Evolutionary conservation across 495 filamentous ascomycete species (phyloP).

Genomic region (Lasiosphaeriaceae sp.): DNA sequence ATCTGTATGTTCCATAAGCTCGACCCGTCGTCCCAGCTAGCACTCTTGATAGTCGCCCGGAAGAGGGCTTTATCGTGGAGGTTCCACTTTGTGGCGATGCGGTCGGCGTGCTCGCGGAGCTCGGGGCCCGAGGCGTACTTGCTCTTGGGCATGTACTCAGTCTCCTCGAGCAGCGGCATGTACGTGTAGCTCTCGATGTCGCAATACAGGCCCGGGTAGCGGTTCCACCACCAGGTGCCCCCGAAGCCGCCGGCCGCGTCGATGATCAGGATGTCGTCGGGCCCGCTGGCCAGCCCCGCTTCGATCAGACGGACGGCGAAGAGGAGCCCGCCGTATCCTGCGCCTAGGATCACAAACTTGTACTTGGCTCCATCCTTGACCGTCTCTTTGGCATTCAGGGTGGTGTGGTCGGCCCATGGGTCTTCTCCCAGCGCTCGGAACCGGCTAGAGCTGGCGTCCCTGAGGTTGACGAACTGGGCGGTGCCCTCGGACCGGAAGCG

Average conservation of each 20-base stretch:
- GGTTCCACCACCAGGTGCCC: slow-evolving; percentile 57
- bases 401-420: slow-evolving; percentile 42
- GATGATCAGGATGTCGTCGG: slow-evolving; percentile 46
- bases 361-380: slow-evolving; percentile 26
- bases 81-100: slow-evolving; percentile 38
- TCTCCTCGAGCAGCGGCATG: slow-evolving; percentile 59
- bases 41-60: slow-evolving; percentile 30
- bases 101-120: slow-evolving; percentile 42
- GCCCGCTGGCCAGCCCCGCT: slow-evolving; percentile 33
- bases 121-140: slow-evolving; percentile 44
- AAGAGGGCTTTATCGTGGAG: slow-evolving; percentile 48
- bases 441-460: slow-evolving; percentile 22
- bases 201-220: slow-evolving; percentile 49
- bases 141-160: slow-evolving; percentile 49
- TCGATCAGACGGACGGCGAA: slow-evolving; percentile 49
- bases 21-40: slow-evolving; percentile 41
- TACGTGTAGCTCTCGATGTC: slow-evolving; percentile 51
- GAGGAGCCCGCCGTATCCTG: slow-evolving; percentile 48
- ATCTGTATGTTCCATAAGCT: slow-evolving; percentile 42
- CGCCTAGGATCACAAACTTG: slow-evolving; percentile 50
- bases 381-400: slow-evolving; percentile 30
- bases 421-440: slow-evolving; percentile 39
- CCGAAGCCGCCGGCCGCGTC: slow-evolving; percentile 49
- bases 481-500: slow-evolving; percentile 40
- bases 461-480: slow-evolving; percentile 38